Base-by-base conservation (phyloP, 2,329 filamentous ascomycete genomes). In the Claviceps purpurea region DNA sequence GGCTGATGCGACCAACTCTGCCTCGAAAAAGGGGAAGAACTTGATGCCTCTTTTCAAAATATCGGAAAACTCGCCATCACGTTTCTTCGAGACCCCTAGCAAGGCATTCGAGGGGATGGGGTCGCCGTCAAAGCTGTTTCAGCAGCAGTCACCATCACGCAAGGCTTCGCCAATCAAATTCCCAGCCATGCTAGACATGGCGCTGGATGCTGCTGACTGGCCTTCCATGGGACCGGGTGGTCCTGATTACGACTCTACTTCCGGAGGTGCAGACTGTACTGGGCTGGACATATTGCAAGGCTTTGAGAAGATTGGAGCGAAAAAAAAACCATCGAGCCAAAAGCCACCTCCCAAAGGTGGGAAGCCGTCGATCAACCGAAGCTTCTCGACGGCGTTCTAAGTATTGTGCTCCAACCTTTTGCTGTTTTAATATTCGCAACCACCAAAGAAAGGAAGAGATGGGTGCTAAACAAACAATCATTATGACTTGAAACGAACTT, bases 251-350 rank as follows among this genome's bases (percentile, higher is more conserved):
- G 62, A 64, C 41, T 60, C 63, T 1, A 59, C 18, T 22, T 3
- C 40, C 10, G 43, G 13, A 39, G 70, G 71, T 3, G 73, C 78
- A 53, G 80, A 83, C 44, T 73, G 72, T 54, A 68, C 76, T 14
- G 79, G 77, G 1, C 75, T 89, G 49, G 85, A 89, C 60, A 83
- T 89, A 57, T 75, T 86, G 46, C 82, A 87, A 61, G 84, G 84
- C 10, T 89, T 89, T 60, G 79, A 84, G 63, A 85, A 83, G 69
- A 89, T 89, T 62, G 85, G 85, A 47, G 70, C 72, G 46, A 71
- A 63, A 56, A 61, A 62, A 34, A 63, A 69, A 56, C 44, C 60
- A 52, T 52, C 62, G 54, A 65, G 43, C 18, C 53, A 50, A 38
- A 50, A 64, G 55, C 63, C 64, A 55, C 63, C 59, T 42, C 55